Evolutionary conservation across 306 rosid genomes (phyloP), one percentile per base, ranked within the genome.

Genomic region (Inga laurina): DNA sequence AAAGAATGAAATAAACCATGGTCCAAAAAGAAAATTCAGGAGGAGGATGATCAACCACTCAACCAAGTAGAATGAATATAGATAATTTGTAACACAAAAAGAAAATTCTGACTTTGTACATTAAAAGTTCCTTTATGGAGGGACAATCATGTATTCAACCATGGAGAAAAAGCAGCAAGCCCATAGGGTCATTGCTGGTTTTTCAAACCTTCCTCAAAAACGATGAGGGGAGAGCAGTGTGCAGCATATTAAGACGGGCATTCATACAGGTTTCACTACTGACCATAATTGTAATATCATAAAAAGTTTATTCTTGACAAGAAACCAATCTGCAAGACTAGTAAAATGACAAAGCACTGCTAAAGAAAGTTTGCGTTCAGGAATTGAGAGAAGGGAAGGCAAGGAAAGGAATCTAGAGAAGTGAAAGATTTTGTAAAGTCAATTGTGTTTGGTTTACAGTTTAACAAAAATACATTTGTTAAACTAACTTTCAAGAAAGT

Each of bases 11-110:
- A 48, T 48, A 48, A 18, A 45, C 5, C 16, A 13, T 48, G 52
- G 52, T 48, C 72, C 27, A 64, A 74, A 65, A 65, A 30, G 77
- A 57, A 76, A 41, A 24, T 70, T 48, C 39, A 44, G 22, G 69
- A 48, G n/a, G 70, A 71, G 34, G 30, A 83, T 22, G 39, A 78
- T 22, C 35, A 34, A 64, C 27, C 72, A 56, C 18, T 39, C 14
- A 39, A 76, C 79, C 62, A 72, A 52, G 32, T 16, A 15, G 59
- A 74, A 39, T 43, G 43, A 61, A 73, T 27, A 24, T 24, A 61
- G 24, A 76, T 32, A 56, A 14, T 74, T 74, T 57, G 56, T 48
- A 32, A 27, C 59, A 44, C 41, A 57, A 34, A 37, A 30, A 59
- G 52, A 48, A 24, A 71, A 76, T 10, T 57, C 44, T 24, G 35